A percentile compares a stretch with the other conserved stretches of the same genome.
These are phyloP conservation scores for Diaporthe nobilis DNA, from an alignment of 2,329 filamentous ascomycete genomes.

Conservation along the genomic window DNA sequence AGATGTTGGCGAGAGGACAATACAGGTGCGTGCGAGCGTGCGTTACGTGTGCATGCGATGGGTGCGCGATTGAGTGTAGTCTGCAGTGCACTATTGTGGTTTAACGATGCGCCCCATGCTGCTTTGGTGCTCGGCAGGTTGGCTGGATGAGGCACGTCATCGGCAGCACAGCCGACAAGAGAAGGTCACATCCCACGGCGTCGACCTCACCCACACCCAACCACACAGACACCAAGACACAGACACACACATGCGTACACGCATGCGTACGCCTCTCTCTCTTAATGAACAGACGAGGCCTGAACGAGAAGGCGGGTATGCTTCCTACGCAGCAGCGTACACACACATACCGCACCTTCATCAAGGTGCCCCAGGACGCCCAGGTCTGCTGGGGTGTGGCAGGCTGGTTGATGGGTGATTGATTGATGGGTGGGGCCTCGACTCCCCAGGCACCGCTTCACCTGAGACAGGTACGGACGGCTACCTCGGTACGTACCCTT, in stretches of 20 bases:
- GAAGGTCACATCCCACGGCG: constrained; percentile 19
- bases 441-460: constrained; percentile 32
- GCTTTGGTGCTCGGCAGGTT: constrained; percentile 7
- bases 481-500: constrained; percentile 14
- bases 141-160: constrained; percentile 22
- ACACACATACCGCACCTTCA: not conserved
- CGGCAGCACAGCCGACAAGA: constrained; percentile 20
- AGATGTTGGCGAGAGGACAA: not conserved
- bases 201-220: not conserved
- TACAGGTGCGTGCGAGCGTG: not conserved
- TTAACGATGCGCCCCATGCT: not conserved
- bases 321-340: constrained; percentile 4
- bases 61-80: not conserved
- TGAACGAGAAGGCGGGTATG: constrained; percentile 10
- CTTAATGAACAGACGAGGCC: not conserved
- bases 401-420: not conserved
- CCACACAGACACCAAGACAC: not conserved
- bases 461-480: constrained; percentile 31
- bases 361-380: not conserved
- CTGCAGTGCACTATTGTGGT: not conserved
- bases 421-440: not conserved
- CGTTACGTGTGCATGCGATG: not conserved
- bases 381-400: not conserved
- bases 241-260: constrained; percentile 11
- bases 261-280: not conserved